These are phyloP conservation scores for Jasminum sambac DNA, from an alignment of 257 asterid species.

Conservation along the genomic window DNA sequence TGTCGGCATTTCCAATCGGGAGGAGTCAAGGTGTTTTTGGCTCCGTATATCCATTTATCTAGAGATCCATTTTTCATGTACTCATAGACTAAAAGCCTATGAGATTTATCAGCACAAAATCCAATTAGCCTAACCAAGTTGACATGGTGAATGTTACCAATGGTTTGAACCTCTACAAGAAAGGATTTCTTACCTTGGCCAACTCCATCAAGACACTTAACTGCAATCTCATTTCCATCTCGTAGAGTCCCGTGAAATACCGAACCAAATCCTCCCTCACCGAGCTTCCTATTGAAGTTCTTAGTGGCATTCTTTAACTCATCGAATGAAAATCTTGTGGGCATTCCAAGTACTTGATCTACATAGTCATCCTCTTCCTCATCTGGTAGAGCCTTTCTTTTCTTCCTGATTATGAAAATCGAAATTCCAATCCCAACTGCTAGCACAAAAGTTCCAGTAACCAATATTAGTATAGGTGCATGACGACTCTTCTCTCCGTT, in stretches of 20 bases:
- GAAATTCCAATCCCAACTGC: slow-evolving; percentile 4
- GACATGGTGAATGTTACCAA: slow-evolving; percentile 34
- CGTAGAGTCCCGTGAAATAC: slow-evolving; percentile 29
- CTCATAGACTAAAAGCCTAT: no score
- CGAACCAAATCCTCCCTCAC: slow-evolving; percentile 34
- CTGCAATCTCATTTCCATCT: slow-evolving; percentile 29
- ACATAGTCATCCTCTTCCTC: slow-evolving; percentile 29
- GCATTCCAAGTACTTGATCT: slow-evolving; percentile 33
- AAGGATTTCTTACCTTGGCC: slow-evolving; percentile 30
- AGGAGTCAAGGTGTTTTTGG: neutral
- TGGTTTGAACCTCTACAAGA: slow-evolving; percentile 35
- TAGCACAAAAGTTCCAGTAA: slow-evolving; percentile 3
- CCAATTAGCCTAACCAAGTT: slow-evolving; percentile 33
- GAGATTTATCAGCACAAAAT: no score
- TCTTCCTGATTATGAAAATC: slow-evolving; percentile 17
- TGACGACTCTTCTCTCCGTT: neutral
- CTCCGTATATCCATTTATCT: slow-evolving; percentile 33
- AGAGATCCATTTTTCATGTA: no score
- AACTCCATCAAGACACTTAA: no score
- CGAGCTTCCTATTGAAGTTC: no score
- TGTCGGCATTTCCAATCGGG: slow-evolving; percentile 30
- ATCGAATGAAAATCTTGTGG: slow-evolving; percentile 30
- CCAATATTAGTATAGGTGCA: slow-evolving; percentile 15
- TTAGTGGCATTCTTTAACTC: slow-evolving; percentile 19
- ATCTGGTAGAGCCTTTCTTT: no score